These are phyloP conservation scores for Bathelium albidoporum DNA, from an alignment of 495 filamentous ascomycete species.

Conservation along the genomic window DNA sequence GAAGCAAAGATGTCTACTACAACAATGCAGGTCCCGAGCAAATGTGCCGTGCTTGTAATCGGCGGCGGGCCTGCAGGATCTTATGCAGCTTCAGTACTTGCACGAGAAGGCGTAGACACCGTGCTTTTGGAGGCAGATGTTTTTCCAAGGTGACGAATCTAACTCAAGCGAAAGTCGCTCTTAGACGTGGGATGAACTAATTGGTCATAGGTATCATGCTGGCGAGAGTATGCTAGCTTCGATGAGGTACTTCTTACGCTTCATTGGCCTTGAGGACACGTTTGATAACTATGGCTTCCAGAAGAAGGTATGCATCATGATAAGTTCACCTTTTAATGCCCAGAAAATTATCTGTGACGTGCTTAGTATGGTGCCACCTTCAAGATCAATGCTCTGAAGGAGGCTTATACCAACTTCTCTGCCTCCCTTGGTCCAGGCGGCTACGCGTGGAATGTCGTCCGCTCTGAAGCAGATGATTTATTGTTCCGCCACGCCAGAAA, in stretches of 20 bases:
- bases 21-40: slow-evolving; percentile 23
- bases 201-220: slow-evolving; percentile 34
- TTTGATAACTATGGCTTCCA: slow-evolving; percentile 28
- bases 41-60: slow-evolving; percentile 35
- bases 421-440: slow-evolving; percentile 33
- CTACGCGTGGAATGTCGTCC: slow-evolving; percentile 44
- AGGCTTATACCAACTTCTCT: not conserved
- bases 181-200: not conserved
- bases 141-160: slow-evolving; percentile 32
- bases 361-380: not conserved
- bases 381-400: not conserved
- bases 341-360: not conserved
- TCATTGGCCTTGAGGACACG: slow-evolving; percentile 37
- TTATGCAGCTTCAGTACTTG: slow-evolving; percentile 34
- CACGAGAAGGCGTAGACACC: slow-evolving; percentile 35
- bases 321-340: not conserved
- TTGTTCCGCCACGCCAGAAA: slow-evolving; percentile 41
- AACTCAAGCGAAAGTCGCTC: not conserved
- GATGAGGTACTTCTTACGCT: slow-evolving; percentile 37
- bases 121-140: slow-evolving; percentile 39
- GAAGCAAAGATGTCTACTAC: not conserved
- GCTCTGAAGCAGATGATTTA: slow-evolving; percentile 43
- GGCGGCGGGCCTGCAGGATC: slow-evolving; percentile 42
- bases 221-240: slow-evolving; percentile 44
- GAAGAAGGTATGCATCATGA: not conserved